Evolutionary conservation across 768 basidiomycete species (phyloP), one percentile per base, ranked within the genome.

Genomic region (Lentinula sp.): DNA sequence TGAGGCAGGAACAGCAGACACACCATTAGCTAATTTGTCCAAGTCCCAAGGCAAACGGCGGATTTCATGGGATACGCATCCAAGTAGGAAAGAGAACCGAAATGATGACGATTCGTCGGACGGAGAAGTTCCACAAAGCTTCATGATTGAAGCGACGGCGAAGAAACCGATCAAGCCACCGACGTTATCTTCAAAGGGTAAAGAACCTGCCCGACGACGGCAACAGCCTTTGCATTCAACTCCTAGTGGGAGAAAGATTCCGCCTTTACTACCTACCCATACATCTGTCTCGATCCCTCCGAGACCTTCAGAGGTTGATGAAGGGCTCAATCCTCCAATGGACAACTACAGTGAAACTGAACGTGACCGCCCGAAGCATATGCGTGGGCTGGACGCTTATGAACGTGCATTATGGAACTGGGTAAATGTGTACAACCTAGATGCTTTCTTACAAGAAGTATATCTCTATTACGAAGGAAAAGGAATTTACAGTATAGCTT

Each of bases 361-460:
- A 43, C 57, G 57, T 9, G 57, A 48, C 4, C 57, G 57, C 7
- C 49, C 74, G 18, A 84, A 77, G 62, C 78, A 75, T 46, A 83
- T 86, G 80, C 81, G 84, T 55, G 89, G 91, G 8, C 71, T 94
- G 49, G 89, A 94, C 68, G 85, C 86, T 11, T 87, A 91, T 68
- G 95, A 99, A 72, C 87, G 86, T 61, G 97, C 97, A 1, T 73
- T 98, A 52, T 99, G 97, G 97, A 90, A 91, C 61, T 99, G 97
- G 97, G 94, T 98, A 62, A 99, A 99, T 70, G 94, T 98, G 11
- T 93, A 94, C 70, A 98, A 99, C 70, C 81, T 99, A 42, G 97
- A 99, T 68, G 87, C 86, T 7, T 99, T 95, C 73, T 75, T 99
- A 32, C 93, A 96, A 73, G 94, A 98, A 64, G 93, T 93, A 42